These are phyloP conservation scores for Trichophyton simii DNA, from an alignment of 2,329 filamentous ascomycete species.

Conservation along the genomic window DNA sequence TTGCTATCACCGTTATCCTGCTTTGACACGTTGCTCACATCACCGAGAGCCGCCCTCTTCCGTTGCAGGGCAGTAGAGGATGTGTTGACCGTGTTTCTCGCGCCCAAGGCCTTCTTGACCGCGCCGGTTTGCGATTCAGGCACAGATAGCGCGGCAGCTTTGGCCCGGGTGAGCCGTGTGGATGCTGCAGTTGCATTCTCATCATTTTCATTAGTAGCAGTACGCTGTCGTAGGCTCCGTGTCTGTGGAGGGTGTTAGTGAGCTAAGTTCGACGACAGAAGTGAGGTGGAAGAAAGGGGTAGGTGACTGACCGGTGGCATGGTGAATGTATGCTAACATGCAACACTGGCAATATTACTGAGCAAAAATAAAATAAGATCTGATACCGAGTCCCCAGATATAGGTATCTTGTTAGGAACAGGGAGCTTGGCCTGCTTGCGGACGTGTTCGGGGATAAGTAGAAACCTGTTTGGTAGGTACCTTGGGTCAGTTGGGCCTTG, in stretches of 20 bases:
- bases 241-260: conserved; percentile 42
- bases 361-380: neutral
- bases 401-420: neutral
- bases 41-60: conserved; percentile 75
- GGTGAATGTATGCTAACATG: conserved; percentile 16
- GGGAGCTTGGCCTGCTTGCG: neutral
- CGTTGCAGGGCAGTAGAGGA: conserved; percentile 42
- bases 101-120: conserved; percentile 52
- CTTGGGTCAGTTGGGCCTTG: neutral
- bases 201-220: conserved; percentile 83
- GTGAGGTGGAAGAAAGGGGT: neutral
- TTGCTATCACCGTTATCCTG: conserved; percentile 42
- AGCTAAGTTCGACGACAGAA: conserved; percentile 15
- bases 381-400: neutral
- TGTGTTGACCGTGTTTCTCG: conserved; percentile 50
- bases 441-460: neutral
- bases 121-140: conserved; percentile 41
- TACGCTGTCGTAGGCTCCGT: conserved; percentile 60
- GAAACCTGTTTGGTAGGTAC: neutral
- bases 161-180: conserved; percentile 83
- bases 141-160: conserved; percentile 56
- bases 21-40: conserved; percentile 92
- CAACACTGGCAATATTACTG: neutral
- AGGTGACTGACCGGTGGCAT: conserved; percentile 46
- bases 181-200: conserved; percentile 59